Evolutionary conservation across 2,329 filamentous ascomycete species (phyloP).

Genomic region (Aspergillus ochraceus): DNA sequence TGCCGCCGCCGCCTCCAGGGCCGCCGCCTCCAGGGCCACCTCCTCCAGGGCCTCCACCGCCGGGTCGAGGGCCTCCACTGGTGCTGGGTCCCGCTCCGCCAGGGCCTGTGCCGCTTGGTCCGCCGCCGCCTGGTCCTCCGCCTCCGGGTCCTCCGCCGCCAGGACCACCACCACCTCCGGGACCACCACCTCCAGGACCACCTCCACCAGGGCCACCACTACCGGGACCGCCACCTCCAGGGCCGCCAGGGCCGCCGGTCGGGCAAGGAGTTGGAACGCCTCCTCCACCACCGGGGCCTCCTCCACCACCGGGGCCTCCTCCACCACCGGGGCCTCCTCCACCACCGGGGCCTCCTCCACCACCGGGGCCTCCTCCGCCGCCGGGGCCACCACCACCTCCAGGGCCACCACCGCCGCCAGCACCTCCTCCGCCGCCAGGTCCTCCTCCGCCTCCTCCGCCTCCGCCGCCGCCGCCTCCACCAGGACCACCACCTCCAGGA

Average conservation of each 20-base stretch:
- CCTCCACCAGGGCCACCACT: not conserved
- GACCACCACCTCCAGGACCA: not conserved
- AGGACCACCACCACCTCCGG: not conserved
- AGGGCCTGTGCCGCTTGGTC: not conserved
- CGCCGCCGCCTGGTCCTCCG: not conserved
- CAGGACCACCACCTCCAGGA: constrained; percentile 5
- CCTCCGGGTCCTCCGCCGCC: not conserved
- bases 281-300: not conserved
- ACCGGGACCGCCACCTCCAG: not conserved
- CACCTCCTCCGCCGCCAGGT: constrained; percentile 7
- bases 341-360: not conserved
- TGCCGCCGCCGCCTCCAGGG: not conserved
- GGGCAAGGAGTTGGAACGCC: not conserved
- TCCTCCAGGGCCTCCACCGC: not conserved
- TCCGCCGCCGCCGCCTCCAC: constrained; percentile 11
- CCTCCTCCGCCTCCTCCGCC: constrained; percentile 1
- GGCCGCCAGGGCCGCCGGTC: not conserved
- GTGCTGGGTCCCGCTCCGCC: not conserved
- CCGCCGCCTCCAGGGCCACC: not conserved
- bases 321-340: not conserved
- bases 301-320: not conserved
- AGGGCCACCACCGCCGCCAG: constrained; percentile 1
- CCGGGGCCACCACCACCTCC: not conserved
- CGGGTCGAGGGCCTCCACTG: too few relatives aligned
- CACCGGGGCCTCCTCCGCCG: not conserved